Evolutionary conservation across 371 early-diverging fungal species (phyloP), one percentile per base, ranked within the genome.

Genomic region (Syncephalis plumigaleata): DNA sequence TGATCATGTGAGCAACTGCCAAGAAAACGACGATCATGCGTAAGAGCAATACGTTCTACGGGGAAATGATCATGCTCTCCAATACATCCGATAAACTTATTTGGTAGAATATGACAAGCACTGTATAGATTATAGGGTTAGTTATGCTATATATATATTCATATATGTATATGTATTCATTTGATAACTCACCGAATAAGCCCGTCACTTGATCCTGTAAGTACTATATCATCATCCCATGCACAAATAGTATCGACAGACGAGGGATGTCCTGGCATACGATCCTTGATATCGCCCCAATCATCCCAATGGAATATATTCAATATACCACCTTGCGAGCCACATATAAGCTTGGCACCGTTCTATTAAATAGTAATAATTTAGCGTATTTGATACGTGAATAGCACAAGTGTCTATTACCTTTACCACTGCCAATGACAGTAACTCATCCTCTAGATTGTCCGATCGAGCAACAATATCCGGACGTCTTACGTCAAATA

Each of bases 131-230:
- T 40, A 49, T 51, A 46, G 49, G 51, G 22, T 54, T 53, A 16
- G 49, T 56, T 11, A 55, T 47, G n/a, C 57, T 50, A 23, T 54
- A 61, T 25, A 58, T 48, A 31, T 48, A 50, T 9, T 58, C 55
- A 21, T 45, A 1, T 24, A 22, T 11, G 11, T 42, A 1, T 15
- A 42, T 22, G 31, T 31, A 31, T 2, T 39, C 26, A 16, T 36
- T 60, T n/a, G n/a, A n/a, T n/a, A n/a, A n/a, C n/a, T n/a, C n/a
- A 67, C 65, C 83, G 63, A 51, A 87, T 73, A 36, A 82, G 63
- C n/a, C 96, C 96, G 58, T 95, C 96, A 53, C 84, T 75, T 15
- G 82, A 78, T 11, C 91, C 96, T 0, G 93, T 91, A 27, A 76
- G 76, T 13, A 91, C 65, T 17, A 78, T 72, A 53, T 79, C 71